Percentiles rank a stretch among this genome's conserved stretches.
Conservation (phyloP, 2,329 filamentous ascomycete genomes). For the Dendryphion nanum region DNA sequence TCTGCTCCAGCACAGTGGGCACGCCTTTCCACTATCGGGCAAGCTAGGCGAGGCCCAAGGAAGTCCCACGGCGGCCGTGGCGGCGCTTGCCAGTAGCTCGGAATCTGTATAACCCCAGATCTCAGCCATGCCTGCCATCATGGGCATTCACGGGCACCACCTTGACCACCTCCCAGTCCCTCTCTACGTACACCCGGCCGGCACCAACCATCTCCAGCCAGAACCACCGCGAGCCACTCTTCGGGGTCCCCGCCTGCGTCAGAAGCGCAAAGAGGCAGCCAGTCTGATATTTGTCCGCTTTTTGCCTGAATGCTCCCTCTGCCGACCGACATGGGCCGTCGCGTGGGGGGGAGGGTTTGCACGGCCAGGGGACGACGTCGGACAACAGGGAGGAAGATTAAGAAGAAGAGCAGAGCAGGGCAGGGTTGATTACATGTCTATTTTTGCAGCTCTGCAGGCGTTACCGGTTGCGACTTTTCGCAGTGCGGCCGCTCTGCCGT, state of each 20-base stretch:
- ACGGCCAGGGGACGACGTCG: constrained; percentile 10
- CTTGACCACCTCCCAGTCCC: too few relatives aligned
- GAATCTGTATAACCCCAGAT: constrained; percentile 13
- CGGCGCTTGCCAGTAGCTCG: constrained; percentile 14
- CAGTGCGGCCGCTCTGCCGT: too few relatives aligned
- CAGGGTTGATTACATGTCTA: constrained; percentile 12
- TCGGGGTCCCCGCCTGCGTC: constrained; percentile 15
- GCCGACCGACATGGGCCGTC: constrained; percentile 5
- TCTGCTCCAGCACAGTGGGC: too few relatives aligned
- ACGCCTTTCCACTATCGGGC: constrained; percentile 5
- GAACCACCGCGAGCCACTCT: too few relatives aligned
- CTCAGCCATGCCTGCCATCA: constrained; percentile 11
- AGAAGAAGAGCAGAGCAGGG: constrained; percentile 7
- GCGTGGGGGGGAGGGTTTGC: constrained; percentile 15
- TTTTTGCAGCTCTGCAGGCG: too few relatives aligned
- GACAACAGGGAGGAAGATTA: too few relatives aligned
- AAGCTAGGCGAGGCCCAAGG: constrained; percentile 8
- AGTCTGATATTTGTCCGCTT: constrained; percentile 12
- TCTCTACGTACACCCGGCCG: too few relatives aligned
- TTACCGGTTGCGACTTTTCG: too few relatives aligned
- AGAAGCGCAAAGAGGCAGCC: constrained; percentile 2
- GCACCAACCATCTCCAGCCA: too few relatives aligned
- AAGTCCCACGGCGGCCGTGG: constrained; percentile 10
- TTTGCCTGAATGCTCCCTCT: constrained; percentile 15
- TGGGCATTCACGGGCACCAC: too few relatives aligned